Percentiles rank a stretch among this genome's conserved stretches.
Evolutionary conservation across 31 red algal species (phyloP).

Genomic region (Bonnemaisonia californica): DNA sequence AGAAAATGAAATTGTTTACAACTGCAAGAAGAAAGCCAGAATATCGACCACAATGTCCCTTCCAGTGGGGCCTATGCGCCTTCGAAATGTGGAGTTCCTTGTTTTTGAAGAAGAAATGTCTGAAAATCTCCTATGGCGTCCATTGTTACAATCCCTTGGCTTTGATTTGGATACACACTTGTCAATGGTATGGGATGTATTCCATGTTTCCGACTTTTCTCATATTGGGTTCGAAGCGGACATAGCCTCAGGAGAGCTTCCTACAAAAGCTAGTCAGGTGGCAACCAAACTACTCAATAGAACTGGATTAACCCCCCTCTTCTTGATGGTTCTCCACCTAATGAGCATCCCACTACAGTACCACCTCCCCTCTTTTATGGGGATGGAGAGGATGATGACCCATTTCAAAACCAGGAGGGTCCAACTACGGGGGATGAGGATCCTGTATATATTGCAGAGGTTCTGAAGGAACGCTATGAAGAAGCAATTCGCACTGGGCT

Average conservation of each 20-base stretch:
- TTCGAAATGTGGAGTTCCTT: constrained; percentile 10
- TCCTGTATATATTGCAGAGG: background rate
- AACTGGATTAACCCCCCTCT: background rate
- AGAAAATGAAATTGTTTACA: background rate
- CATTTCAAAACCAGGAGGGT: background rate
- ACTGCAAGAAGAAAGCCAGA: background rate
- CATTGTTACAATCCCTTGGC: background rate
- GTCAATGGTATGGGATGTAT: background rate
- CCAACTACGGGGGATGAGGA: background rate
- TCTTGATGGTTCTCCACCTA: background rate
- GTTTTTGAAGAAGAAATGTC: constrained; percentile 13
- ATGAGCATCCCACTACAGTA: background rate
- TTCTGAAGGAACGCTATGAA: background rate
- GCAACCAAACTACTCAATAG: background rate
- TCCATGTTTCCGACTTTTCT: background rate
- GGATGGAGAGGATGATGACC: background rate
- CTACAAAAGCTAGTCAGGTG: background rate
- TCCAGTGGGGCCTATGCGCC: background rate
- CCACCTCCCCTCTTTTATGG: background rate
- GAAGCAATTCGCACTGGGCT: background rate
- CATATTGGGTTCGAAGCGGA: background rate
- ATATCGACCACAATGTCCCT: background rate
- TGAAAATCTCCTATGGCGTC: background rate
- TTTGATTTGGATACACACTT: constrained; percentile 14
- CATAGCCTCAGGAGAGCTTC: background rate